Evolutionary conservation across 1,284 basidiomycete genomes (phyloP), one percentile per base, ranked within the genome.

Genomic region (Ceraceosorus bombacis): DNA sequence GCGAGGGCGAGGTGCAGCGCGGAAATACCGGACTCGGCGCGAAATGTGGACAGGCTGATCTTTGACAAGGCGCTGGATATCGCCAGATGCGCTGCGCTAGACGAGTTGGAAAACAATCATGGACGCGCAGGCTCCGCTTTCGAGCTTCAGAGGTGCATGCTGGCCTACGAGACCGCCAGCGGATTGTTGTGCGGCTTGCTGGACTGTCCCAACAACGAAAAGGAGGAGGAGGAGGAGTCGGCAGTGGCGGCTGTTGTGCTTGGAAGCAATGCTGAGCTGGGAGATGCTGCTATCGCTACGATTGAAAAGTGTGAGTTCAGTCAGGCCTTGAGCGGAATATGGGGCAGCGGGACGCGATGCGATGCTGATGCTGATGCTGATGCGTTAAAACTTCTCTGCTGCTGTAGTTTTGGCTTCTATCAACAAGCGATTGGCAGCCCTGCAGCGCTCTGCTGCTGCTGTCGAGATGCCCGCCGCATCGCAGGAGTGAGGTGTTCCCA

Each of bases 111-210:
- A 27, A 73, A 71, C 57, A 72, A 76, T 41, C 66, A 68, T n/a
- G 27, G 7, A n/a, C 15, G 17, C 27, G 38, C 51, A 7, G 52
- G 52, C 15, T 41, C 12, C 36, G n/a, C 27, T n/a, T 53, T 36
- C 54, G 41, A 56, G 17, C 43, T 41, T 8, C 64, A 67, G 6
- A 64, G 64, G 68, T 95, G 92, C 74, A 88, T 95, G 79, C 87
- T 88, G 72, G 82, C 93, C 43, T 98, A 98, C 79, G 93, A 96
- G 75, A 90, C 90, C 64, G 90, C 91, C 0, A 79, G 95, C 15
- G 94, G 90, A 88, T 88, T 93, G 75, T 81, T 98, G 37, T 88
- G 89, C 67, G 88, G 90, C 0, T 82, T 97, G 5, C 86, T 94
- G 71, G 94, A 98, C 75, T 27, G 2, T 27, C 27, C 27, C 27